These are phyloP conservation scores for Lathyrus aphaca DNA, from an alignment of 306 rosid species.

Conservation along the genomic window DNA sequence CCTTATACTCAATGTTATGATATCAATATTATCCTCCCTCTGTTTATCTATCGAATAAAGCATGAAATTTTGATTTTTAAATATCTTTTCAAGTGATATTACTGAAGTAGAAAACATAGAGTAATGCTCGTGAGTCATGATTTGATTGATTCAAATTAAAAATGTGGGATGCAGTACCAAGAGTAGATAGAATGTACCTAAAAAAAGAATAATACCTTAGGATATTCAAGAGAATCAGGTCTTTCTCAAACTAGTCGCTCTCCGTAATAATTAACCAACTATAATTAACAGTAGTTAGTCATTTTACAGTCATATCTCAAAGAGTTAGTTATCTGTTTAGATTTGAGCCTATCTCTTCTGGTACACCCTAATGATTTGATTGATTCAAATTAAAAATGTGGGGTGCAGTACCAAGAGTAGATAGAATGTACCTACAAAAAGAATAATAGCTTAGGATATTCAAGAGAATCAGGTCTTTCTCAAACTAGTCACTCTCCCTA, in stretches of 20 bases:
- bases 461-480: neutral
- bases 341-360: neutral
- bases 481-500: neutral
- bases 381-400: too few species aligned
- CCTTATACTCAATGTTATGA: neutral
- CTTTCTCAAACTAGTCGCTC: neutral
- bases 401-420: neutral
- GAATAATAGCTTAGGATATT: neutral
- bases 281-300: neutral
- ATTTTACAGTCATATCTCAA: neutral
- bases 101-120: constrained; percentile 4
- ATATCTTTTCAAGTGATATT: neutral
- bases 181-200: neutral
- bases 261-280: constrained; percentile 3
- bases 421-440: neutral
- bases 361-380: neutral
- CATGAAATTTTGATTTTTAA: constrained; percentile 13
- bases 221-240: neutral
- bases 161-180: neutral
- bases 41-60: neutral
- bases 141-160: neutral
- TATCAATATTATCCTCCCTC: neutral
- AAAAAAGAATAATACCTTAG: neutral
- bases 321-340: neutral
- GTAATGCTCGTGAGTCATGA: neutral